Evolutionary conservation across 176 grass and related monocot genomes (phyloP).

Genomic region (Cenchrus americanus): DNA sequence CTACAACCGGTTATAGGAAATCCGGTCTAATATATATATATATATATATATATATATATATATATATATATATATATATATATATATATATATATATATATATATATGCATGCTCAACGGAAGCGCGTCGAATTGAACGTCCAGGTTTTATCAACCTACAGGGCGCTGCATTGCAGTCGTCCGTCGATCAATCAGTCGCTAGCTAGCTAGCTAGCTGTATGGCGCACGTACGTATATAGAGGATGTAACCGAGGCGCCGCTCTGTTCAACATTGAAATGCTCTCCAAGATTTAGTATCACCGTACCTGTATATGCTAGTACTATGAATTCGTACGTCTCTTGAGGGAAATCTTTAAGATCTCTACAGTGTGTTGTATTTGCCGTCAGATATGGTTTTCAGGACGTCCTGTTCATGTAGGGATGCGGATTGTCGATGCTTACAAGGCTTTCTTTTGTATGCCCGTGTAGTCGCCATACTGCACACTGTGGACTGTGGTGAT

Average conservation of each 20-base stretch:
- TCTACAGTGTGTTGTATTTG: background rate
- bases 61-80: too few species aligned
- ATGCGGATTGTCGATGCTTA: too few species aligned
- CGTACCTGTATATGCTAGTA: too few species aligned
- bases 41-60: too few species aligned
- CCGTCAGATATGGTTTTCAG: background rate
- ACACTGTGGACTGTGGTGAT: background rate
- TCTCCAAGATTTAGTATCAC: too few species aligned
- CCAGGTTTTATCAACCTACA: background rate
- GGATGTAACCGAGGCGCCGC: too few species aligned
- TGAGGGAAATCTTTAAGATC: background rate
- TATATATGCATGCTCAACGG: background rate
- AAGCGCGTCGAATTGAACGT: too few species aligned
- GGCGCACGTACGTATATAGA: background rate
- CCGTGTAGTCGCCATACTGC: background rate
- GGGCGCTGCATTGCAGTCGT: slow-evolving; percentile 7
- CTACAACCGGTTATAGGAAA: too few species aligned
- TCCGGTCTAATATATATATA: too few species aligned
- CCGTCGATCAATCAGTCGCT: background rate
- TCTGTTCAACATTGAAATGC: slow-evolving; percentile 24
- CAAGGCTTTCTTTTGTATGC: too few species aligned
- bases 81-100: too few species aligned
- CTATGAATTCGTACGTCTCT: background rate
- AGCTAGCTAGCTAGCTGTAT: background rate
- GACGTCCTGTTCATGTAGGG: too few species aligned